Base-by-base conservation (phyloP, 2,329 filamentous ascomycete genomes). In the Aspergillus sp. region DNA sequence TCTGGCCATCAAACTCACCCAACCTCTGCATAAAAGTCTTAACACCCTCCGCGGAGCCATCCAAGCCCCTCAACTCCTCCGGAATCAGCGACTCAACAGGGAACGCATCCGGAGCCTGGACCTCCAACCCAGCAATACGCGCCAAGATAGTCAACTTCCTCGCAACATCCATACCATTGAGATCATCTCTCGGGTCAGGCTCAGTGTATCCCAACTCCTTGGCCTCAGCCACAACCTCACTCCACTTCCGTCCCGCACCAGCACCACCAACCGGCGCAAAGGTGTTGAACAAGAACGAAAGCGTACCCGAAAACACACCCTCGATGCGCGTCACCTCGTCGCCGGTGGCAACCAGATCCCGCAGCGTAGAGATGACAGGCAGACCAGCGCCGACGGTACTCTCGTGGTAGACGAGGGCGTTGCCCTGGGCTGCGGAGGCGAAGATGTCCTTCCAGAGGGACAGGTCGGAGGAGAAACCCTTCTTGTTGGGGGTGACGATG, bases 241-340 rank as follows among this genome's bases (percentile, higher is more conserved):
- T 95, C 89, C 96, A 99, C 72, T 89, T 88, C 55, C 5, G 9
- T 13, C 41, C 41, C 12, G 91, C 91, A 39, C 70, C 58, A 32
- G 90, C 55, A 12, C 90, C 91, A 53, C 87, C 85, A 2, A 89
- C 88, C 0, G 95, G 95, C 52, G 93, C 92, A 76, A 98, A 99
- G 21, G 88, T 93, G 83, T 98, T 98, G 87, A 99, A 98, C 43
- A 99, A 84, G 84, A 97, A 99, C 41, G 91, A 96, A 87, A 99
- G 94, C 58, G 95, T 99, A 65, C 95, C 95, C 63, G 91, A 96
- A 80, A 99, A 98, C 55, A 99, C 93, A 67, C 95, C 95, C 80
- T 98, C 94, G 68, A 99, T 96, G 79, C 89, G 93, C 57, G 86
- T 92, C 5, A 99, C 89, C 74, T 91, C 84, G 74, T 99, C 95